These are phyloP conservation scores for Agrostemma githago DNA, from an alignment of 148 eudicot species.

Conservation along the genomic window DNA sequence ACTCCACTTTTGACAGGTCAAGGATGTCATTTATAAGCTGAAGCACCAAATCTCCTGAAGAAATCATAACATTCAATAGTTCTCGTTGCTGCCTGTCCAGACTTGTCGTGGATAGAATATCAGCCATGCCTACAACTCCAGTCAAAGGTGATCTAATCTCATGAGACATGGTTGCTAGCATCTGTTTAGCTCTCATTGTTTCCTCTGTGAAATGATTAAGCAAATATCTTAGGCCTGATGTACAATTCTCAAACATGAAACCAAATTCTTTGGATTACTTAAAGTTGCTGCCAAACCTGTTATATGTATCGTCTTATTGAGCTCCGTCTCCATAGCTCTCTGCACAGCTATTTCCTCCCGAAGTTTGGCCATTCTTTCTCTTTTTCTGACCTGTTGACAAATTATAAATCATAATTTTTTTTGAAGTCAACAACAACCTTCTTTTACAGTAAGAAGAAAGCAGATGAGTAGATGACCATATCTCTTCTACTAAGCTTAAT, in stretches of 20 bases:
- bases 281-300: conserved; percentile 43
- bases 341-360: conserved; percentile 93
- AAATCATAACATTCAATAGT: conserved; percentile 70
- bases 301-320: conserved; percentile 84
- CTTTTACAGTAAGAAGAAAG: no score
- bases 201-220: conserved; percentile 53
- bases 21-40: conserved; percentile 93
- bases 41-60: conserved; percentile 90
- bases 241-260: conserved; percentile 9
- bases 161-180: conserved; percentile 97
- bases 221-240: conserved; percentile 5
- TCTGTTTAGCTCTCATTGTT: conserved; percentile 92
- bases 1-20: conserved; percentile 71
- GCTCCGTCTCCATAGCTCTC: conserved; percentile 92
- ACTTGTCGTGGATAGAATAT: conserved; percentile 65
- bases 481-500: background rate
- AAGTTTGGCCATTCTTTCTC: conserved; percentile 88
- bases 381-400: conserved; percentile 59
- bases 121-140: conserved; percentile 93
- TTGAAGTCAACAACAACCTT: background rate
- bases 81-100: conserved; percentile 72
- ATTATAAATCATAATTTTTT: conserved; percentile 1
- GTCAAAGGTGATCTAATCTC: conserved; percentile 92
- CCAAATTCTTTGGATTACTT: background rate
- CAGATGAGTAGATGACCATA: no score